Percentiles rank a stretch among this genome's conserved stretches.
These are phyloP conservation scores for Hypoxylon sp. DNA, from an alignment of 2,329 filamentous ascomycete genomes.

Conservation along the genomic window DNA sequence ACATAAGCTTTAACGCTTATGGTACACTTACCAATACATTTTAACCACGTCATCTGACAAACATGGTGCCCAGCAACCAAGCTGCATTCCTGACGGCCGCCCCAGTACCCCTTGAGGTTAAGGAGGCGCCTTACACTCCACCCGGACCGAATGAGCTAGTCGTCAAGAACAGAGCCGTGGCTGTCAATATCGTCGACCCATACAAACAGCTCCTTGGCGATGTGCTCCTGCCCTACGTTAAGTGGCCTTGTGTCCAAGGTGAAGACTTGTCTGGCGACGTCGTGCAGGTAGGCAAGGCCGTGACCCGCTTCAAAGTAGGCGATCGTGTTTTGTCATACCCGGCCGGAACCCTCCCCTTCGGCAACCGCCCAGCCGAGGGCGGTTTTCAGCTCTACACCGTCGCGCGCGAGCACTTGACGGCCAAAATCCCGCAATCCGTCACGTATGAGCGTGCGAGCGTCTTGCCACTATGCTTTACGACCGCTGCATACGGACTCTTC, in stretches of 20 bases:
- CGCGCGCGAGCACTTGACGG: slow-evolving; percentile 44
- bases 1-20: neutral
- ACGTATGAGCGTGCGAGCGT: slow-evolving; percentile 51
- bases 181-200: slow-evolving; percentile 22
- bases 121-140: slow-evolving; percentile 19
- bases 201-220: slow-evolving; percentile 18
- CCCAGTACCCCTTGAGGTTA: slow-evolving; percentile 25
- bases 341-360: slow-evolving; percentile 16
- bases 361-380: slow-evolving; percentile 35
- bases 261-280: slow-evolving; percentile 54
- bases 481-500: slow-evolving; percentile 51
- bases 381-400: slow-evolving; percentile 53
- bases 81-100: slow-evolving; percentile 17
- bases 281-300: slow-evolving; percentile 48
- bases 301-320: slow-evolving; percentile 49
- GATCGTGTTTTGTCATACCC: slow-evolving; percentile 49
- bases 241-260: slow-evolving; percentile 54
- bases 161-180: slow-evolving; percentile 22
- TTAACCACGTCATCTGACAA: slow-evolving; percentile 3
- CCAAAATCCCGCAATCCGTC: slow-evolving; percentile 47
- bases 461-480: slow-evolving; percentile 49
- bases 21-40: slow-evolving; percentile 5
- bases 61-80: slow-evolving; percentile 20
- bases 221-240: slow-evolving; percentile 42
- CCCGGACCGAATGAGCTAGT: slow-evolving; percentile 26